Evolutionary conservation across 129 eudicot genomes (phyloP).

Genomic region (Saposhnikovia divaricata): DNA sequence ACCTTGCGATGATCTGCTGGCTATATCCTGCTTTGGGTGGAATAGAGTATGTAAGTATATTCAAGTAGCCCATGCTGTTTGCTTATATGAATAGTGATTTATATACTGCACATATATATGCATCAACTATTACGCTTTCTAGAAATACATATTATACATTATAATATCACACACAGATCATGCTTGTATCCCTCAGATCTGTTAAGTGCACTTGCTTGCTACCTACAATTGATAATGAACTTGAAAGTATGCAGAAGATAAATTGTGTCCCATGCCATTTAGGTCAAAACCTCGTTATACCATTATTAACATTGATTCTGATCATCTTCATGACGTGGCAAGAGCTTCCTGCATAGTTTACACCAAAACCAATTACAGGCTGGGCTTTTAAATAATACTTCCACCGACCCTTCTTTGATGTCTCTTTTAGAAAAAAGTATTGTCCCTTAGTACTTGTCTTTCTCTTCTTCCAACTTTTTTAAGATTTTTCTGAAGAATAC

Average conservation of each 20-base stretch:
- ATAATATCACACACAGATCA: background rate
- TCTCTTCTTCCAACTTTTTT: too few species aligned
- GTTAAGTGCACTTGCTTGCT: background rate
- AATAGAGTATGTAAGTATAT: conserved; percentile 80
- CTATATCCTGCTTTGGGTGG: conserved; percentile 92
- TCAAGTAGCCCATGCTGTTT: conserved; percentile 6
- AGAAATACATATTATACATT: background rate
- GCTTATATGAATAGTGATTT: background rate
- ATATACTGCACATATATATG: background rate
- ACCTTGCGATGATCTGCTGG: conserved; percentile 92
- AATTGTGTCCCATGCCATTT: background rate
- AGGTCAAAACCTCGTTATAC: conserved; percentile 1
- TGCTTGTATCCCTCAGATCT: background rate
- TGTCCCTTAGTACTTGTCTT: too few species aligned
- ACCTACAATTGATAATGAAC: background rate
- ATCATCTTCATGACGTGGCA: background rate
- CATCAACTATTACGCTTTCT: background rate
- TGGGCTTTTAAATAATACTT: background rate
- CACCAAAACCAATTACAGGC: background rate
- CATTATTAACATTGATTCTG: background rate
- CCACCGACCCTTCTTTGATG: too few species aligned
- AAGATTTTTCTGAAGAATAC: too few species aligned
- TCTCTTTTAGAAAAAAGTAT: too few species aligned
- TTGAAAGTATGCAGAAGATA: background rate
- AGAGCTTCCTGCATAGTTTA: background rate